Evolutionary conservation across 768 basidiomycete genomes (phyloP), one percentile per base, ranked within the genome.

Genomic region (Austroboletus eburneus): DNA sequence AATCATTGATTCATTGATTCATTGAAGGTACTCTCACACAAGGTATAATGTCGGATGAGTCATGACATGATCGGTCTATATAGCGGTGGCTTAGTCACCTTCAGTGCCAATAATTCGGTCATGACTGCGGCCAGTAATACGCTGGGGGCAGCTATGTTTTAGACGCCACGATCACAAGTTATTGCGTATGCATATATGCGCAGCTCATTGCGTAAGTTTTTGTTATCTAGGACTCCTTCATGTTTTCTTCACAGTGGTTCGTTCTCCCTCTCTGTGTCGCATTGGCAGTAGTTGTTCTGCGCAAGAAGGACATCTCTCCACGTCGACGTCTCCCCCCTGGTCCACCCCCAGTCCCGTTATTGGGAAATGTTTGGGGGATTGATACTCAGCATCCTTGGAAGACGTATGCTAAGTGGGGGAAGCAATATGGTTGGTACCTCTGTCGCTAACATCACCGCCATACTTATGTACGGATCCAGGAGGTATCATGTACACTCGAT

Each of bases 241-340:
- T 54, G 49, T 39, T 30, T 46, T 35, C 39, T 22, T 40, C 34
- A 13, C 10, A 2, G 14, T 16, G 48, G 32, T 38, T 50, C 25
- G 33, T 46, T 24, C 9, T 58, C 23, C 18, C 46, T 23, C 17
- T 52, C 29, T 47, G 49, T 18, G 3, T 61, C 2, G 47, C 42
- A 14, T 46, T 56, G 2, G 18, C 58, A 14, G 20, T 51, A 8
- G 33, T 16, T 21, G 36, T 35, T 38, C 36, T 61, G n/a, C 37
- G 25, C 22, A 62, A 38, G 37, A 45, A 46, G 43, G 33, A 42
- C 12, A n/a, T 16, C 6, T n/a, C n/a, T n/a, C 10, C 14, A 12
- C 48, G 42, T 23, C 58, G 21, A 29, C 46, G 41, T 13, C 42
- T 58, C 10, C 62, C 58, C 35, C 60, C 62, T 29, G 56, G 60